A percentile compares a stretch with the other conserved stretches of the same genome.
These are phyloP conservation scores for Populus trichocarpa DNA, from an alignment of 441 rosid genomes.

Conservation along the genomic window DNA sequence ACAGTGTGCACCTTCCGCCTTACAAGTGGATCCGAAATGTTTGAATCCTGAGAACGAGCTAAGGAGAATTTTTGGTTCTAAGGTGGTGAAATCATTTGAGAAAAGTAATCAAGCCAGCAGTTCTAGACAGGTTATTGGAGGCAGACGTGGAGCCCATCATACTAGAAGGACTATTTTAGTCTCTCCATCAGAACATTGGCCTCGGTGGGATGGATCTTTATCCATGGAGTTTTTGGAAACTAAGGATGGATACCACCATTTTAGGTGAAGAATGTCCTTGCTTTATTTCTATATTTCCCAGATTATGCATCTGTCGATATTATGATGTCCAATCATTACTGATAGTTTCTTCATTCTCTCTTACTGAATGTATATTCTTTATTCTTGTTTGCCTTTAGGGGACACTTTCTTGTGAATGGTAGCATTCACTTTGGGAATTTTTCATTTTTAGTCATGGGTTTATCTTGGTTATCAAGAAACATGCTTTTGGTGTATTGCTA, in stretches of 20 bases:
- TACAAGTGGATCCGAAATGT: slow-evolving; percentile 68
- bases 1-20: slow-evolving; percentile 30
- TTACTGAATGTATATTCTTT: not conserved
- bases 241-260: slow-evolving; percentile 58
- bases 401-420: not conserved
- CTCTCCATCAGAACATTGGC: slow-evolving; percentile 79
- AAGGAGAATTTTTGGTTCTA: slow-evolving; percentile 78
- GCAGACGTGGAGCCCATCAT: slow-evolving; percentile 67
- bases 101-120: slow-evolving; percentile 48
- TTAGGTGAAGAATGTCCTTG: slow-evolving; percentile 45
- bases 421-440: not conserved
- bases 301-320: not conserved
- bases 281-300: not conserved
- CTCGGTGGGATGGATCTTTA: slow-evolving; percentile 86
- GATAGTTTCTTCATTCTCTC: not conserved
- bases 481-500: not conserved
- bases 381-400: not conserved
- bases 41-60: slow-evolving; percentile 79
- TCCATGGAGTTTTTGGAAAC: slow-evolving; percentile 86
- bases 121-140: slow-evolving; percentile 68
- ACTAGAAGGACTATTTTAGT: slow-evolving; percentile 65
- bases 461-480: not conserved
- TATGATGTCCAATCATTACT: not conserved
- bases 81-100: slow-evolving; percentile 81
- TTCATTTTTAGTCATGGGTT: not conserved